These are phyloP conservation scores for Microascus cirrosus DNA, from an alignment of 2,329 filamentous ascomycete genomes.

Conservation along the genomic window DNA sequence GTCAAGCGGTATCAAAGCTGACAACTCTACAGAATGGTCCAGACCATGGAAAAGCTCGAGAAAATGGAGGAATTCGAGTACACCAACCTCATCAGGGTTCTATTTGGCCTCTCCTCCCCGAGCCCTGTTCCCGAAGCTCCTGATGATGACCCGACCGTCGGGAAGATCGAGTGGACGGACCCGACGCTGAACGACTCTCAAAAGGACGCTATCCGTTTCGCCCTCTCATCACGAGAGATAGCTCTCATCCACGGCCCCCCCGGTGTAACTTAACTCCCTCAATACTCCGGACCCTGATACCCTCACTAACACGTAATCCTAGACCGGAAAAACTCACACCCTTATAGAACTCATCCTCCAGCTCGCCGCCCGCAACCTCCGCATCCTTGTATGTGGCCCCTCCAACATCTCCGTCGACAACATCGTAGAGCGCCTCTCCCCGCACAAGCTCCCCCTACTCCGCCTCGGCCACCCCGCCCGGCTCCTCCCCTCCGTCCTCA, in stretches of 20 bases:
- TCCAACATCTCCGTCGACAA: constrained; percentile 98
- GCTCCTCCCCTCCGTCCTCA: constrained; percentile 75
- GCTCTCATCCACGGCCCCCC: constrained; percentile 91
- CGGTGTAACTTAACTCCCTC: constrained; percentile 36
- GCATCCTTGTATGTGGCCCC: constrained; percentile 87
- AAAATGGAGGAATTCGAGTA: constrained; percentile 48
- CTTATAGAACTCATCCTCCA: constrained; percentile 94
- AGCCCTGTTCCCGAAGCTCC: constrained; percentile 32
- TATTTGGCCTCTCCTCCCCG: constrained; percentile 49
- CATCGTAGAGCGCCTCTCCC: constrained; percentile 82
- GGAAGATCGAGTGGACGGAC: constrained; percentile 48
- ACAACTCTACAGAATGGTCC: constrained; percentile 43
- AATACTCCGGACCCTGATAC: not conserved
- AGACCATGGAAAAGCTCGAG: constrained; percentile 47
- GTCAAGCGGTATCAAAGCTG: not conserved
- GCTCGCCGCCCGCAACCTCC: constrained; percentile 58
- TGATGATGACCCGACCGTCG: constrained; percentile 27
- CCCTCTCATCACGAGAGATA: constrained; percentile 68
- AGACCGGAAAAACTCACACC: constrained; percentile 94
- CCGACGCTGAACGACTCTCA: constrained; percentile 53
- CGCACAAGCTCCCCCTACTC: constrained; percentile 76
- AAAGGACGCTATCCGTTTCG: constrained; percentile 66
- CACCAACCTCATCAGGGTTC: constrained; percentile 46
- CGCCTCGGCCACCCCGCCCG: constrained; percentile 88
- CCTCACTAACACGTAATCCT: constrained; percentile 4